A percentile compares a stretch with the other conserved stretches of the same genome.
Evolutionary conservation across 1,284 basidiomycete species (phyloP).

Genomic region (Heterobasidion annosum): DNA sequence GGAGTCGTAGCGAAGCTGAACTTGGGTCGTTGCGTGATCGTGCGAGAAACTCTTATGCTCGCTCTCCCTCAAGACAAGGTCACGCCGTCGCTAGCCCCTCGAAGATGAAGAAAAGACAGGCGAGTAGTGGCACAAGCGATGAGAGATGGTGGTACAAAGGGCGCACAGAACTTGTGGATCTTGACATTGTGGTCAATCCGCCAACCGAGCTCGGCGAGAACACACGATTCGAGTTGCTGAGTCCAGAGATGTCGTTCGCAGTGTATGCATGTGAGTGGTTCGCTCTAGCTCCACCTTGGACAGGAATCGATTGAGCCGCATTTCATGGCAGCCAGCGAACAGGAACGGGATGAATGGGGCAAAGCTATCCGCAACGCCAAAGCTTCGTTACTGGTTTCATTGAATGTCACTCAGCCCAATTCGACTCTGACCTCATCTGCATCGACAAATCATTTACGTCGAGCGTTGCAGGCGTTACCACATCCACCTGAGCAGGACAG

Average conservation of each 20-base stretch:
- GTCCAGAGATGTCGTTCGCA: constrained; percentile 71
- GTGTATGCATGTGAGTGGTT: constrained; percentile 56
- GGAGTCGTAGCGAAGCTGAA: constrained; percentile 58
- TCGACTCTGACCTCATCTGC: constrained; percentile 73
- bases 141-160: constrained; percentile 68
- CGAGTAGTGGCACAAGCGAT: constrained; percentile 31
- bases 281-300: neutral
- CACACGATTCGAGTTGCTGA: constrained; percentile 61
- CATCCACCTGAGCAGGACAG: constrained; percentile 46
- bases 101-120: constrained; percentile 28
- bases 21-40: constrained; percentile 19
- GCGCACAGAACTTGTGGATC: constrained; percentile 58
- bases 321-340: constrained; percentile 32
- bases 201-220: constrained; percentile 36
- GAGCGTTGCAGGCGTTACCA: constrained; percentile 64
- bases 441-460: constrained; percentile 65
- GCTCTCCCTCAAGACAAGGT: constrained; percentile 6
- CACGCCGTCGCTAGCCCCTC: constrained; percentile 11
- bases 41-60: neutral
- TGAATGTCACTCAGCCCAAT: constrained; percentile 62
- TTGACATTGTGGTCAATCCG: constrained; percentile 65
- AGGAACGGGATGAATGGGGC: constrained; percentile 66
- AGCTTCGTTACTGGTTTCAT: constrained; percentile 53
- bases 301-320: no score
- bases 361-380: constrained; percentile 66